A percentile compares a stretch with the other conserved stretches of the same genome.
phyloP scores from a whole-genome alignment of 805 yeast species.

The Sugiyamaella mastotermitis region DNA sequence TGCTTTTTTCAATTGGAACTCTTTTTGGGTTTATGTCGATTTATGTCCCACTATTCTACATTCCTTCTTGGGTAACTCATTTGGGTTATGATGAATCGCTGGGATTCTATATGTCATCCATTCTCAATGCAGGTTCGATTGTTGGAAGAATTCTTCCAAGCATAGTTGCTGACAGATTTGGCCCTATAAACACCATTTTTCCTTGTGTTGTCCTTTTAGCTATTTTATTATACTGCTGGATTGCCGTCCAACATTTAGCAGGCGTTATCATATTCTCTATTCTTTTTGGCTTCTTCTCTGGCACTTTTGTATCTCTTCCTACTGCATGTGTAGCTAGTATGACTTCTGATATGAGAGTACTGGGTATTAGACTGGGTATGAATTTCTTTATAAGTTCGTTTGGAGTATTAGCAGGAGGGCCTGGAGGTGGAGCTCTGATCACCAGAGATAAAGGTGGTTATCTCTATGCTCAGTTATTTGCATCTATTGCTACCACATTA shows the following conservation, averaged over 20 bases:
- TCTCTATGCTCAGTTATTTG: conserved; percentile 20
- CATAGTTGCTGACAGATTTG: conserved; percentile 40
- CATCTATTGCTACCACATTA: conserved; percentile 7
- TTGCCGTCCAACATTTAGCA: conserved; percentile 27
- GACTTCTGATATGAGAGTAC: conserved; percentile 23
- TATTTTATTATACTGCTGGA: conserved; percentile 33
- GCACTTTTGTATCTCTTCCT: conserved; percentile 29
- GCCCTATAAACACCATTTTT: conserved; percentile 38
- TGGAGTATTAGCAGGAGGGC: conserved; percentile 32
- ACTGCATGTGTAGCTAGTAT: conserved; percentile 29
- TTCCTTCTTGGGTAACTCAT: conserved; percentile 27
- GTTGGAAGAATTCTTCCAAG: conserved; percentile 50
- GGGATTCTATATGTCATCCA: conserved; percentile 28
- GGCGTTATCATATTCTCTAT: conserved; percentile 28
- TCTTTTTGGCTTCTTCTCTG: conserved; percentile 29
- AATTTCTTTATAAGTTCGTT: conserved; percentile 52
- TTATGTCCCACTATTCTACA: conserved; percentile 31
- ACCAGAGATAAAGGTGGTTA: conserved; percentile 15
- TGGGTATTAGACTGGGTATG: conserved; percentile 48
- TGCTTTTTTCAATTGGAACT: conserved; percentile 21
- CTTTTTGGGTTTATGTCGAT: conserved; percentile 27
- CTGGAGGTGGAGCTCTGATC: conserved; percentile 27
- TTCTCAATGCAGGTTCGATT: conserved; percentile 34
- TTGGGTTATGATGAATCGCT: conserved; percentile 19
- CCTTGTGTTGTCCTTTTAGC: conserved; percentile 28